phyloP scores from a whole-genome alignment of 306 rosid genomes.

The Prunus salicina region DNA sequence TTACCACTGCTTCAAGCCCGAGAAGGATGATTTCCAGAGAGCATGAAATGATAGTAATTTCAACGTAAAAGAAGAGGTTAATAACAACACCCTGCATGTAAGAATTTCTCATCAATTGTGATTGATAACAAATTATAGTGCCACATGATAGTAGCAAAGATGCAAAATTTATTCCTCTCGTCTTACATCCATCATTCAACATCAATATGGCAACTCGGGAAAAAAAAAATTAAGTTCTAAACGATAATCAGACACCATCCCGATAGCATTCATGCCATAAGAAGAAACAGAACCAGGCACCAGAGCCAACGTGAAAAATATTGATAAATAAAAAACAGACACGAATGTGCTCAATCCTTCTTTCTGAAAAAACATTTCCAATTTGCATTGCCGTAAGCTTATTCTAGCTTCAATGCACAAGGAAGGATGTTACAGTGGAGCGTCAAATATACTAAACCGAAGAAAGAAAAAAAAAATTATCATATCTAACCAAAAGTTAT shows the following conservation, averaged over 20 bases:
- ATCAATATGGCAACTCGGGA: background rate
- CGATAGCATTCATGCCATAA: background rate
- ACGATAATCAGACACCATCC: background rate
- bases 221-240: background rate
- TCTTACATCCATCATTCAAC: background rate
- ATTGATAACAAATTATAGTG: background rate
- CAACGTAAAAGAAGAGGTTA: too few species aligned
- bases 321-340: background rate
- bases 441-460: slow-evolving; percentile 21
- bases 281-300: background rate
- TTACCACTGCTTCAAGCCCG: too few species aligned
- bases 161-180: background rate
- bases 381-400: slow-evolving; percentile 5
- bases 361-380: slow-evolving; percentile 19
- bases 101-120: background rate
- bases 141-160: background rate
- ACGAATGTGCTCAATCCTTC: slow-evolving; percentile 20
- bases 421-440: slow-evolving; percentile 27
- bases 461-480: background rate
- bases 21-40: too few species aligned
- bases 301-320: slow-evolving; percentile 11
- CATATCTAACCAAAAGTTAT: slow-evolving; percentile 17
- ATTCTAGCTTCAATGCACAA: slow-evolving; percentile 15
- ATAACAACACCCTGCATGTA: background rate
- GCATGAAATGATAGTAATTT: too few species aligned